Conservation (phyloP, 2,329 filamentous ascomycete genomes). For the Malbranchea cinnamomea region DNA sequence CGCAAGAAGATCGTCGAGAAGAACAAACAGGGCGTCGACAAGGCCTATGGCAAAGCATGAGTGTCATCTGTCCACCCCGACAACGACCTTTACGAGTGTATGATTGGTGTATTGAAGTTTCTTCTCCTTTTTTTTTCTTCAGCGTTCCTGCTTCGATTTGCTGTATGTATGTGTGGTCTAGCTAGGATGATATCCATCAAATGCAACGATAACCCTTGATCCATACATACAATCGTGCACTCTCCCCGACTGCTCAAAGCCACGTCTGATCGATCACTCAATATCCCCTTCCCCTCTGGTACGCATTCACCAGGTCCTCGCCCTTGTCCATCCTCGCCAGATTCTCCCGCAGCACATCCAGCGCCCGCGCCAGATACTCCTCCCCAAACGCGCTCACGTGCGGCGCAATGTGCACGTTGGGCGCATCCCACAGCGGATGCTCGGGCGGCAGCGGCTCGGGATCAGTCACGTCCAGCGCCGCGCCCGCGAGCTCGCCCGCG, state of each 20-base stretch:
- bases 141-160: too few species aligned
- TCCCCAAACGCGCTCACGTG: constrained; percentile 44
- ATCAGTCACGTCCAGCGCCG: constrained; percentile 64
- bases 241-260: neutral
- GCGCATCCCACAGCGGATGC: constrained; percentile 53
- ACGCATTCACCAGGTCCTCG: constrained; percentile 44
- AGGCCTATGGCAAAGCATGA: too few species aligned
- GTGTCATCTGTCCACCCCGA: too few species aligned
- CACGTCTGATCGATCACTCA: constrained; percentile 23
- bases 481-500: constrained; percentile 42
- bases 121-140: too few species aligned
- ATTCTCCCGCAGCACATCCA: constrained; percentile 45
- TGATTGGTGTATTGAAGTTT: too few species aligned
- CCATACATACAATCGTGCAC: neutral
- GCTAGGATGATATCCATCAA: too few species aligned
- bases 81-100: too few species aligned
- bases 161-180: too few species aligned
- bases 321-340: constrained; percentile 38
- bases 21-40: too few species aligned
- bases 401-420: constrained; percentile 55
- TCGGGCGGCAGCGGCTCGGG: constrained; percentile 59
- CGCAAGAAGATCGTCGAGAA: too few species aligned
- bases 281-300: constrained; percentile 47
- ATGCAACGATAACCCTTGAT: too few species aligned
- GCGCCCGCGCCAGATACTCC: constrained; percentile 41